Base-by-base conservation (phyloP, 352 stramenopile species). In the Globisporangium nodosum region DNA sequence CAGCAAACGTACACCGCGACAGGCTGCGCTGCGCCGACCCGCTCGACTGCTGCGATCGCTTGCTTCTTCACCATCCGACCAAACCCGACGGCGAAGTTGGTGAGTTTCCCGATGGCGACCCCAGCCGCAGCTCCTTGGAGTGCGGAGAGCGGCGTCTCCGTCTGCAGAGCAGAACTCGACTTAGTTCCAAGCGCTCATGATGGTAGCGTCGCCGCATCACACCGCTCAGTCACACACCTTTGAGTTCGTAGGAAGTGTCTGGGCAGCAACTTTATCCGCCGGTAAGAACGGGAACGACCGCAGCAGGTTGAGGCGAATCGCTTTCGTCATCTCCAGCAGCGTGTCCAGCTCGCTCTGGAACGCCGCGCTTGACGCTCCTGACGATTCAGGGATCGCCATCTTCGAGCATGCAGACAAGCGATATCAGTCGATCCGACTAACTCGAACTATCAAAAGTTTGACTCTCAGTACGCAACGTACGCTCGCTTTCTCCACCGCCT, bases 21-120 rank as follows among this genome's bases (percentile, higher is more conserved):
- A n/a, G 68, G 57, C 33, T 79, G 78, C 0, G 80, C 78, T 33
- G 81, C 76, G 18, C 78, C 81, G 16, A 87, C 81, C 20, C 84
- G 80, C 63, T 93, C 84, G 16, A 93, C 84, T 8, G 80, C 84
- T 33, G 84, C 81, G 48, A 91, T 88, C 7, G 84, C 81, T 64
- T 93, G 84, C 49, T 91, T 93, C 63, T 91, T 91, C 47, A 93
- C 78, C 78, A 91, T 91, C 18, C 81, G 73, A 6, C 84, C 84
- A 55, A 93, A 93, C 0, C 84, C 84, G 56, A 85, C 85, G 0
- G 84, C 84, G n/a, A 93, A 54, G 57, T 86, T 90, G 11, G 81
- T 92, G 33, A 93, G 63, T 50, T 92, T 90, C 48, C 78, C 78
- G 37, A 92, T 85, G 0, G 73, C 71, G 8, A 31, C 48, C 11